Base-by-base conservation (phyloP, 345 rosid species). In the Brassica cretica region DNA sequence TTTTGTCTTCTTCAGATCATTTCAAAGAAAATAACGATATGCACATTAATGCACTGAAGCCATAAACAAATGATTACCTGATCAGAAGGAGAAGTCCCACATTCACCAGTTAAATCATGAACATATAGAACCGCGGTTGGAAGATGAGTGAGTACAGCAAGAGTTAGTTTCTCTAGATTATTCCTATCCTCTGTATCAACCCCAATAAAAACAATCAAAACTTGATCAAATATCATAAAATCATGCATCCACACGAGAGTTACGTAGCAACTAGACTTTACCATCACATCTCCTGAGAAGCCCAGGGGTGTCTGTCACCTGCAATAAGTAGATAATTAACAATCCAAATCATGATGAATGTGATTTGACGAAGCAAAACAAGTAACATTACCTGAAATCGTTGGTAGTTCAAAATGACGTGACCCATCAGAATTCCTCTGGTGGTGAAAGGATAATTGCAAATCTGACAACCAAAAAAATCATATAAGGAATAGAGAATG, bases 281-380 rank as follows among this genome's bases (percentile, higher is more conserved):
- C 98, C 98, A 78, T 94, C 98, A 73, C 64, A 44, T 85, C 98
- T 91, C 83, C 84, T 86, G 39, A 94, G 88, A 64, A 94, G 86
- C 32, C 98, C 98, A 72, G 98, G 98, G 55, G 98, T 94, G 83
- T 94, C 98, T 3, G 97, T 94, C 63, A 92, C 95, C 98, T 94
- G 89, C 73, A 84, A 65, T 14, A 19, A 19, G 61, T 79, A 1
- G 60, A 27, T 61, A 24, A 59, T 41, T 77, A 66, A 59, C 78
- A 74, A 76, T 67, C 1, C 18, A 25, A 53, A 60, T 15, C 25
- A 62, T 15, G 44, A 78, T 12, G 63, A 78, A 76, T 9, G 60
- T 59, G 12, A 55, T 41, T 25, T 35, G 29, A 51, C 7, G 11
- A 41, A 77, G 66, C 33, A 37, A n/a, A 74, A 6, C 64, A 66